Evolutionary conservation across 1,284 basidiomycete genomes (phyloP), one percentile per base, ranked within the genome.

Genomic region (Cutaneotrichosporon daszewskae): DNA sequence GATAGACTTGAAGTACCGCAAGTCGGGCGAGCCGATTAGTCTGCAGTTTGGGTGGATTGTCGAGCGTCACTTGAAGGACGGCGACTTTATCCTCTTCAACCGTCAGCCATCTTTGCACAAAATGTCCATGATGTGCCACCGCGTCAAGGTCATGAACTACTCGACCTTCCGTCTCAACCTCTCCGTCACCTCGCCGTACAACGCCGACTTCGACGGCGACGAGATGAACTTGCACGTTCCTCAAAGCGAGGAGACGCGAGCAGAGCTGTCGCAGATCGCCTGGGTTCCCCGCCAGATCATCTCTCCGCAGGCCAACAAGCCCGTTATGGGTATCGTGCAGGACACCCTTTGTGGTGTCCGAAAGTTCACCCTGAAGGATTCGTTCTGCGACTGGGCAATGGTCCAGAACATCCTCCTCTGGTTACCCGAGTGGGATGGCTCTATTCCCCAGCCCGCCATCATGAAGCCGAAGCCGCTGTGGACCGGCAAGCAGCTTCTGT

Each of bases 61-160:
- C 5, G 95, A 99, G 73, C 78, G 95, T 22, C 95, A 99, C 75
- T 74, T 99, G 51, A 92, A 90, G 74, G 87, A 97, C 60, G 95
- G 95, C 76, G 91, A 97, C 66, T 96, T 80, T 61, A 88, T 98
- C 26, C 74, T 98, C 39, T 98, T 99, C 77, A 98, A 98, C 71
- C 92, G 95, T 53, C 95, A 98, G 66, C 95, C 95, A 3, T 88
- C 84, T 77, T 72, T 98, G 71, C 95, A 99, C 74, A 99, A 98
- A 74, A 98, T 98, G 95, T 94, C 88, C 77, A 98, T 98, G 95
- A 98, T 98, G 95, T 90, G 88, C 71, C 95, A 99, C 75, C 82
- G 95, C 31, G 87, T 98, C 38, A 90, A 88, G 66, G 76, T 99
- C 46, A 96, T 98, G 92, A 87, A 89, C 26, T 98, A 97, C 72